These are phyloP conservation scores for Podaxis sp. DNA, from an alignment of 768 basidiomycete species.

Conservation along the genomic window DNA sequence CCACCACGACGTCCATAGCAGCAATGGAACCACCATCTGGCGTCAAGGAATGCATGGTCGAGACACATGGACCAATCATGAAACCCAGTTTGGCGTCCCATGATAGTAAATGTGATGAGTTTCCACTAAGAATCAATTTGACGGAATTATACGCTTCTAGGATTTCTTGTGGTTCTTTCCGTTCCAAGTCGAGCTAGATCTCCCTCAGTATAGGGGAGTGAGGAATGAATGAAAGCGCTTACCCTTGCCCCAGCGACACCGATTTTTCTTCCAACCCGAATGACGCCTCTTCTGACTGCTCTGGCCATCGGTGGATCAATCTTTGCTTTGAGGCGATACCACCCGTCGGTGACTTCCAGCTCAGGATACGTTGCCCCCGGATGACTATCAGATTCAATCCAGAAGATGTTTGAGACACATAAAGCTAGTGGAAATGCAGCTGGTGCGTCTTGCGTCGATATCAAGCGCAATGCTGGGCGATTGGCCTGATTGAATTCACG, in stretches of 20 bases:
- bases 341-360: constrained; percentile 95
- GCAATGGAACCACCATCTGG: constrained; percentile 77
- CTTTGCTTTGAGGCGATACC: constrained; percentile 82
- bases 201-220: not conserved
- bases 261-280: constrained; percentile 81
- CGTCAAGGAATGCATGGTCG: constrained; percentile 74
- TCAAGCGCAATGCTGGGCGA: constrained; percentile 76
- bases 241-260: constrained; percentile 78
- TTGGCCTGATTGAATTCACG: constrained; percentile 75
- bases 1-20: constrained; percentile 68
- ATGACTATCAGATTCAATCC: constrained; percentile 32
- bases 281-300: constrained; percentile 60
- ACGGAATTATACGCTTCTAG: constrained; percentile 74
- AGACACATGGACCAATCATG: constrained; percentile 56
- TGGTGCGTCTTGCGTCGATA: constrained; percentile 81
- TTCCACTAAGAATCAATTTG: constrained; percentile 68
- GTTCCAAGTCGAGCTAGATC: constrained; percentile 58
- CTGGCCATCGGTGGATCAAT: constrained; percentile 71
- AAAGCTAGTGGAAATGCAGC: constrained; percentile 79
- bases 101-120: constrained; percentile 78
- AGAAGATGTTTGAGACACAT: constrained; percentile 71
- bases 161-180: constrained; percentile 76
- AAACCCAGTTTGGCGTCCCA: constrained; percentile 93
- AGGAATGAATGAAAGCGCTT: constrained; percentile 20
- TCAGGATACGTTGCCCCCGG: constrained; percentile 46